Conservation (phyloP, 1,284 basidiomycete genomes). For the Apiotrichum montevideense region DNA sequence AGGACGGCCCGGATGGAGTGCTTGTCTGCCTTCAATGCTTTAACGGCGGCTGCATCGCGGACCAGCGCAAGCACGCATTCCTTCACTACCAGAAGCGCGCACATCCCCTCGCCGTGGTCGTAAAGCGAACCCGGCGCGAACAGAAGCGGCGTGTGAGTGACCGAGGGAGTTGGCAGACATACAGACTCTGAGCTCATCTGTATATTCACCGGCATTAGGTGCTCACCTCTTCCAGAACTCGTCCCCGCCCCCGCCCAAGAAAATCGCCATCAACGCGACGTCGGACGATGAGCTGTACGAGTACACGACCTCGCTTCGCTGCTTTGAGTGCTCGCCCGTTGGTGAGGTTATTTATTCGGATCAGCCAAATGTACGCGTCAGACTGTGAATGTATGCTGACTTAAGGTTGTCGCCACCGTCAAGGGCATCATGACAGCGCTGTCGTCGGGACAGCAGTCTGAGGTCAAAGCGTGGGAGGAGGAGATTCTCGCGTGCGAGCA, state of each 20-base stretch:
- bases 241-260: conserved; percentile 81
- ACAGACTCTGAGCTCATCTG: not conserved
- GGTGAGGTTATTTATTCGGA: conserved; percentile 55
- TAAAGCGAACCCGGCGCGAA: conserved; percentile 68
- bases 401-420: conserved; percentile 56
- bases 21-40: conserved; percentile 90
- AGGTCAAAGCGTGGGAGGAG: conserved; percentile 97
- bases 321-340: conserved; percentile 60
- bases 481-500: conserved; percentile 86
- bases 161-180: too few species aligned
- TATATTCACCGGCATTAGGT: too few species aligned
- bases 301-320: conserved; percentile 61
- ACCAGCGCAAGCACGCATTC: conserved; percentile 60
- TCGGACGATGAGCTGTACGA: conserved; percentile 85
- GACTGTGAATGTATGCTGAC: conserved; percentile 36
- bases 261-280: conserved; percentile 78
- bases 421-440: conserved; percentile 73
- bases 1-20: conserved; percentile 71
- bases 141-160: conserved; percentile 59
- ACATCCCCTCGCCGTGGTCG: conserved; percentile 73
- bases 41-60: conserved; percentile 74
- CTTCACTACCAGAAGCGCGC: conserved; percentile 65
- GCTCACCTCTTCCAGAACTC: conserved; percentile 31
- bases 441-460: conserved; percentile 83
- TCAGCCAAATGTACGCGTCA: conserved; percentile 42